A percentile compares a stretch with the other conserved stretches of the same genome.
Evolutionary conservation across 2,329 filamentous ascomycete species (phyloP).

Genomic region (Microdochium trichocladiopsis): DNA sequence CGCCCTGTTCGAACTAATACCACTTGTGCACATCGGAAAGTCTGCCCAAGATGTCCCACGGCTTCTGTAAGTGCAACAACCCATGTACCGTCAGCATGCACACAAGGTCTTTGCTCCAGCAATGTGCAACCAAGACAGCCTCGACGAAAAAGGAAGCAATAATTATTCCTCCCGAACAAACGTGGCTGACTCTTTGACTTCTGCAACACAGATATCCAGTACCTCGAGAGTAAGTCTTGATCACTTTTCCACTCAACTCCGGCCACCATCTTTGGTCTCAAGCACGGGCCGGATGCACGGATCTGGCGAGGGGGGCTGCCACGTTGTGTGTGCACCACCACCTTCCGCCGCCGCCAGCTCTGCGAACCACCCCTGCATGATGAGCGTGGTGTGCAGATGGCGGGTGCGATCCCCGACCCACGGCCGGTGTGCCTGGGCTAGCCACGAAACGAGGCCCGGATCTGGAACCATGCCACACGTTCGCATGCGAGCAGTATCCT

Average conservation of each 20-base stretch:
- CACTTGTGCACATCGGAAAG: conserved; percentile 8
- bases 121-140: too few relatives aligned
- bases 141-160: too few relatives aligned
- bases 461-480: neutral
- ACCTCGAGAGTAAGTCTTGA: conserved; percentile 63
- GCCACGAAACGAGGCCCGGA: neutral
- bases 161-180: too few relatives aligned
- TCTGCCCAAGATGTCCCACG: conserved; percentile 27
- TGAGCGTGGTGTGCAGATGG: conserved; percentile 17
- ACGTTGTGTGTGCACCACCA: neutral
- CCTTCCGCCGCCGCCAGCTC: neutral
- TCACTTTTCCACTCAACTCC: conserved; percentile 8
- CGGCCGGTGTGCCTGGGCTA: neutral
- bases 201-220: conserved; percentile 47
- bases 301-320: neutral
- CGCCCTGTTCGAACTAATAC: conserved; percentile 5
- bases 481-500: neutral
- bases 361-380: conserved; percentile 16
- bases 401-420: conserved; percentile 12
- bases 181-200: too few relatives aligned
- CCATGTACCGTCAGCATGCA: neutral
- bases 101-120: neutral
- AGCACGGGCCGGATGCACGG: neutral
- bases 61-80: conserved; percentile 35
- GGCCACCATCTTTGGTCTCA: conserved; percentile 4